Percentiles rank a stretch among this genome's conserved stretches.
These are phyloP conservation scores for Kickxella alabastrina DNA, from an alignment of 192 early-diverging fungal genomes.

Conservation along the genomic window DNA sequence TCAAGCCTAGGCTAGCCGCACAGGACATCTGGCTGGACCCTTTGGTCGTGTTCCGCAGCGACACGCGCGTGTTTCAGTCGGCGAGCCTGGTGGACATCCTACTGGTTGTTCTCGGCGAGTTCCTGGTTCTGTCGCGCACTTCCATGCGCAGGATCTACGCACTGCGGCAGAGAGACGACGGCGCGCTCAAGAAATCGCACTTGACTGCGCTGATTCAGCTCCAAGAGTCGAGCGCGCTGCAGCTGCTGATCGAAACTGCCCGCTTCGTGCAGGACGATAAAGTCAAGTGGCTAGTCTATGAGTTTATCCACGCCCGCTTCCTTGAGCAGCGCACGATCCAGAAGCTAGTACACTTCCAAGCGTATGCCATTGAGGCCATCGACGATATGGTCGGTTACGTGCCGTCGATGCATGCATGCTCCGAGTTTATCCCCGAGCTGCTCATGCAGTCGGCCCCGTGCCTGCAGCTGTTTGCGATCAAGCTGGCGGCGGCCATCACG, in stretches of 20 bases:
- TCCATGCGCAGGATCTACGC: constrained; percentile 43
- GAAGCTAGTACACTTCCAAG: constrained; percentile 61
- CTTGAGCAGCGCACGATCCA: constrained; percentile 55
- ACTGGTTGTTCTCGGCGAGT: constrained; percentile 33
- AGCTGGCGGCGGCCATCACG: constrained; percentile 35
- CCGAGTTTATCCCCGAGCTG: constrained; percentile 58
- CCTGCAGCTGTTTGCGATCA: constrained; percentile 41
- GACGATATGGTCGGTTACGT: constrained; percentile 56
- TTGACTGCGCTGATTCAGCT: constrained; percentile 52
- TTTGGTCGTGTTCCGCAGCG: constrained; percentile 53
- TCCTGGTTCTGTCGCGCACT: constrained; percentile 48
- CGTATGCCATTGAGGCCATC: constrained; percentile 54
- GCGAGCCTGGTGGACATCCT: constrained; percentile 30
- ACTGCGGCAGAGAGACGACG: constrained; percentile 19
- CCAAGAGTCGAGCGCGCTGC: constrained; percentile 56
- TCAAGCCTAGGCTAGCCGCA: constrained; percentile 23
- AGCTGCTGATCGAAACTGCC: constrained; percentile 53
- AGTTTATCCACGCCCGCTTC: constrained; percentile 60
- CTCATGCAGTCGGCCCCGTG: constrained; percentile 39
- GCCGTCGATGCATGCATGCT: constrained; percentile 61
- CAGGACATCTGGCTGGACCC: constrained; percentile 59
- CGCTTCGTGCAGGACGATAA: constrained; percentile 4
- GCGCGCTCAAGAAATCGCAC: constrained; percentile 27
- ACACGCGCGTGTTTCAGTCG: constrained; percentile 55
- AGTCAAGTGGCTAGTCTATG: constrained; percentile 42